Evolutionary conservation across 495 filamentous ascomycete species (phyloP).

Genomic region (Xylaria venustula): DNA sequence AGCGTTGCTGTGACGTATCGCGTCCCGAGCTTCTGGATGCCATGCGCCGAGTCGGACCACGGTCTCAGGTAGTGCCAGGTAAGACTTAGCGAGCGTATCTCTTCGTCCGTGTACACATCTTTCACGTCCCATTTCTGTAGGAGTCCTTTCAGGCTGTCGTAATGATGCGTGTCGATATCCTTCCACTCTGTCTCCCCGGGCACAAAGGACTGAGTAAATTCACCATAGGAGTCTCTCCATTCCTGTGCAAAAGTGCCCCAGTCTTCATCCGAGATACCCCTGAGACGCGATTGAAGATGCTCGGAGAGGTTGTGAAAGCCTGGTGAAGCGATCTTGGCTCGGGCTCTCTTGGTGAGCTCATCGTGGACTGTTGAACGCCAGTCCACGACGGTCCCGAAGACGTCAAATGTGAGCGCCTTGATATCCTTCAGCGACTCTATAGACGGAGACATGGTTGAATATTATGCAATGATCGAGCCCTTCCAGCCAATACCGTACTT

Average conservation of each 20-base stretch:
- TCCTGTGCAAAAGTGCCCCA: conserved; percentile 64
- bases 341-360: conserved; percentile 50
- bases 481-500: background rate
- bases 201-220: conserved; percentile 57
- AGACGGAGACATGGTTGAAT: background rate
- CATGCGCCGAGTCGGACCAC: conserved; percentile 63
- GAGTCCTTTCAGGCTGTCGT: conserved; percentile 56
- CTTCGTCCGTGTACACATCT: conserved; percentile 57
- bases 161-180: conserved; percentile 67
- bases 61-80: conserved; percentile 71
- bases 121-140: conserved; percentile 53
- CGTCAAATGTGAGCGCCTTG: conserved; percentile 54
- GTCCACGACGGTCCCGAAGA: conserved; percentile 78
- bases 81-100: conserved; percentile 55
- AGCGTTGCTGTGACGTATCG: conserved; percentile 62
- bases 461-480: no score
- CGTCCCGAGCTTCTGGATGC: conserved; percentile 54
- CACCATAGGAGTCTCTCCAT: conserved; percentile 64
- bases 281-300: conserved; percentile 45
- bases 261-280: conserved; percentile 51
- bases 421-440: conserved; percentile 18
- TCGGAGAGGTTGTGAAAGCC: conserved; percentile 39
- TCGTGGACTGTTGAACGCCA: conserved; percentile 62
- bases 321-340: conserved; percentile 36
- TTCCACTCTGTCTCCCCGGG: conserved; percentile 47